phyloP scores from a whole-genome alignment of 164 flowering plant species.

The Magnolia officinalis region DNA sequence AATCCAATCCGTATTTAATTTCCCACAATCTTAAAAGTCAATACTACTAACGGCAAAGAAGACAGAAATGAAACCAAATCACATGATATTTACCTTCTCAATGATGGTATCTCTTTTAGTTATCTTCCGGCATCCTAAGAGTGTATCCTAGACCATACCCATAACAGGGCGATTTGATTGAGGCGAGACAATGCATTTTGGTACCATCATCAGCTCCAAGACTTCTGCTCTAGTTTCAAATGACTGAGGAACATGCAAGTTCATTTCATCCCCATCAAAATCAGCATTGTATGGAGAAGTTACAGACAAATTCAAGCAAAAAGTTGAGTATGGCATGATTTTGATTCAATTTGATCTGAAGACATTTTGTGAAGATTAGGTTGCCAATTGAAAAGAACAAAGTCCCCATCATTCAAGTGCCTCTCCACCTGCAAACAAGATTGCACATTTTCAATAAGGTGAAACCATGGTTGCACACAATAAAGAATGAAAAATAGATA shows the following conservation, averaged over 20 bases:
- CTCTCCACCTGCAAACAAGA: too few species aligned
- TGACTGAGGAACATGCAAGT: conserved; percentile 99
- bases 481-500: too few species aligned
- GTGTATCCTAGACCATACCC: conserved; percentile 99
- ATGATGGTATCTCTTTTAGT: conserved; percentile 96
- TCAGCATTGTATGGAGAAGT: conserved; percentile 99
- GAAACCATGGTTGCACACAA: too few species aligned
- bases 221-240: conserved; percentile 99
- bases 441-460: too few species aligned
- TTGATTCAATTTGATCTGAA: conserved; percentile 39
- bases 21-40: background rate
- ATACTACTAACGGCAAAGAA: background rate
- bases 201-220: conserved; percentile 98
- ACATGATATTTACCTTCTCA: conserved; percentile 62
- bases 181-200: conserved; percentile 97
- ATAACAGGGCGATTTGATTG: conserved; percentile 95
- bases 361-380: too few species aligned
- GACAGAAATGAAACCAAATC: background rate
- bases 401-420: too few species aligned
- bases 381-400: too few species aligned
- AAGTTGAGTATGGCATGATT: conserved; percentile 98
- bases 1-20: too few species aligned
- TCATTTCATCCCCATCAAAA: conserved; percentile 99
- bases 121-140: conserved; percentile 92
- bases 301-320: conserved; percentile 88